Conservation (phyloP, 139 green algal genomes). For the Axilococcus clingmanii region DNA sequence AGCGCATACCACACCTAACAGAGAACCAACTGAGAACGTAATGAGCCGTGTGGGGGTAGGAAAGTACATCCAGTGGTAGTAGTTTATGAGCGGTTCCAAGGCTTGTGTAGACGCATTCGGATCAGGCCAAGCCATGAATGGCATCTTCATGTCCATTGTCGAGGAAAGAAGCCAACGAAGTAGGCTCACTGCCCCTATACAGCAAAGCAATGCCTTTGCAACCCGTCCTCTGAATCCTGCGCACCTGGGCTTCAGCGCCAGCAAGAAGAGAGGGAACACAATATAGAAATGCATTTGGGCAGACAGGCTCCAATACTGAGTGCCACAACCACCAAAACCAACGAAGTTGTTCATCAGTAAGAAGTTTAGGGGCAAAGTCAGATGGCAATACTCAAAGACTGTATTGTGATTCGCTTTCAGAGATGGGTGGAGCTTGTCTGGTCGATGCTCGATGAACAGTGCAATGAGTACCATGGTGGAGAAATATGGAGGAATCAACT, state of each 20-base stretch:
- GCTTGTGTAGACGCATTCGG: neutral
- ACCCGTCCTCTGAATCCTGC: neutral
- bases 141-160: neutral
- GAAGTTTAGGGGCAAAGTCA: slow-evolving; percentile 3
- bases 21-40: neutral
- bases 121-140: neutral
- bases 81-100: neutral
- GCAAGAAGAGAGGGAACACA: neutral
- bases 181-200: neutral
- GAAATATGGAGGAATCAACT: neutral
- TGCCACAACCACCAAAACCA: slow-evolving; percentile 13
- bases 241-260: neutral
- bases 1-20: no score
- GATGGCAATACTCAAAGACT: slow-evolving; percentile 1
- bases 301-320: slow-evolving; percentile 9
- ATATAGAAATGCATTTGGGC: slow-evolving; percentile 12
- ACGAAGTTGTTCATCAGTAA: slow-evolving; percentile 14
- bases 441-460: neutral
- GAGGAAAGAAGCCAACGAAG: neutral
- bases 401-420: slow-evolving; percentile 2
- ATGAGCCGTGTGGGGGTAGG: neutral
- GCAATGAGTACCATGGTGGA: neutral
- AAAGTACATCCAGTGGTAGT: slow-evolving; percentile 8
- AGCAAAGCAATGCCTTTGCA: neutral
- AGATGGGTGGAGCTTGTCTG: neutral